A percentile compares a stretch with the other conserved stretches of the same genome.
phyloP scores from a whole-genome alignment of 768 basidiomycete genomes.

The Tricholoma sp. region DNA sequence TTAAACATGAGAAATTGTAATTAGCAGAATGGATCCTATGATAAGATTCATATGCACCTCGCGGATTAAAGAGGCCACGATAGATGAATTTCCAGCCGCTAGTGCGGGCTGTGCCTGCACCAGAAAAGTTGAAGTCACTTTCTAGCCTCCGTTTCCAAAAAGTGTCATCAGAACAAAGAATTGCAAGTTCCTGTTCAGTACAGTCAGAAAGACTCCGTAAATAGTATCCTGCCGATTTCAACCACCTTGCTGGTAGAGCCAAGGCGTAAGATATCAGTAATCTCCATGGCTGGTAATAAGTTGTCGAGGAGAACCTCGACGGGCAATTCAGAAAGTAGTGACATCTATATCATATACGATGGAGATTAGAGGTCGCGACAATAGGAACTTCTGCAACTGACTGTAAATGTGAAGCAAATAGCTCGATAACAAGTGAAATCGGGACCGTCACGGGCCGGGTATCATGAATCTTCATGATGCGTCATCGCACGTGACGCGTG shows the following conservation, averaged over 20 bases:
- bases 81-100: slow-evolving; percentile 82
- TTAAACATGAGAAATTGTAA: slow-evolving; percentile 13
- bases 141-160: slow-evolving; percentile 72
- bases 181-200: slow-evolving; percentile 44
- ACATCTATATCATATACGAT: slow-evolving; percentile 21
- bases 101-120: slow-evolving; percentile 63
- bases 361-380: background rate
- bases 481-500: background rate
- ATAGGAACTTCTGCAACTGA: background rate
- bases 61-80: slow-evolving; percentile 57
- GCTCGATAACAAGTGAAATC: background rate
- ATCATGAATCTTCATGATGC: too few species aligned
- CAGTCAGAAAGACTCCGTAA: background rate
- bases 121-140: slow-evolving; percentile 75
- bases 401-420: background rate
- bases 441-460: too few species aligned
- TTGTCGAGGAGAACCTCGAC: slow-evolving; percentile 76
- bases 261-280: slow-evolving; percentile 53
- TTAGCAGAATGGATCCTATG: background rate
- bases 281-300: slow-evolving; percentile 51
- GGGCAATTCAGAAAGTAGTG: slow-evolving; percentile 50
- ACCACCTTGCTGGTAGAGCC: slow-evolving; percentile 54
- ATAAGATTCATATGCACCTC: slow-evolving; percentile 44
- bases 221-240: too few species aligned
- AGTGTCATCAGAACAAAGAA: slow-evolving; percentile 62